Conservation (phyloP, 2,329 filamentous ascomycete species). For the Pseudopyricularia javanii region DNA sequence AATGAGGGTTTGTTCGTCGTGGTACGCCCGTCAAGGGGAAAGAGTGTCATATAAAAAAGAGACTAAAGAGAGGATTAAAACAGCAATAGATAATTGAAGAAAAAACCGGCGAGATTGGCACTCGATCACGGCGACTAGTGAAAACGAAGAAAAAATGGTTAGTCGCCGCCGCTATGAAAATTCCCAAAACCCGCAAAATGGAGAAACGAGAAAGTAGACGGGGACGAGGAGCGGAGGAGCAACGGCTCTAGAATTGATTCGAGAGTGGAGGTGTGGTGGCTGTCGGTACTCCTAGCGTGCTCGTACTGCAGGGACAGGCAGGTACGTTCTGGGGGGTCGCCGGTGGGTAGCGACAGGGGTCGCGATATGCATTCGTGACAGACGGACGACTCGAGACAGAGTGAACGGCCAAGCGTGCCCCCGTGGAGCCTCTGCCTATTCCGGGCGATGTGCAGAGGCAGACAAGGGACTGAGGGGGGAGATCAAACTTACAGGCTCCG, state of each 20-base stretch:
- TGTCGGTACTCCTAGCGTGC: not conserved
- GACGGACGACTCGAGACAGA: not conserved
- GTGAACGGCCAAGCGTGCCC: not conserved
- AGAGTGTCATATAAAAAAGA: not conserved
- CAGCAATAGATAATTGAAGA: not conserved
- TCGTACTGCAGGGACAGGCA: not conserved
- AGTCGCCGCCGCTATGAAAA: not conserved
- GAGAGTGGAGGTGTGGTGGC: not conserved
- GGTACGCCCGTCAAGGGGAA: not conserved
- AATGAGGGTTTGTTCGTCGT: not conserved
- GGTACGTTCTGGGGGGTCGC: not conserved
- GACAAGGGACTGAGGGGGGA: constrained; percentile 15
- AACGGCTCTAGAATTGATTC: not conserved
- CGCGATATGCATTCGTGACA: constrained; percentile 1
- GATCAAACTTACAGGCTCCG: constrained; percentile 13
- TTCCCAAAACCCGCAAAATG: not conserved
- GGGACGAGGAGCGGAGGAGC: not conserved
- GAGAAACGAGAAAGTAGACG: not conserved
- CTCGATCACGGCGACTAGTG: not conserved
- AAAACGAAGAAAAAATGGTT: not conserved
- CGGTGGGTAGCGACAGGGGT: not conserved
- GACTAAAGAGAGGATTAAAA: not conserved
- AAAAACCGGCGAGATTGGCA: not conserved
- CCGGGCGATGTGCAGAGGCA: not conserved
- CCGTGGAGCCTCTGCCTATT: constrained; percentile 1